A percentile compares a stretch with the other conserved stretches of the same genome.
Conservation (phyloP, 1,284 basidiomycete species). For the Meripilus lineatus region DNA sequence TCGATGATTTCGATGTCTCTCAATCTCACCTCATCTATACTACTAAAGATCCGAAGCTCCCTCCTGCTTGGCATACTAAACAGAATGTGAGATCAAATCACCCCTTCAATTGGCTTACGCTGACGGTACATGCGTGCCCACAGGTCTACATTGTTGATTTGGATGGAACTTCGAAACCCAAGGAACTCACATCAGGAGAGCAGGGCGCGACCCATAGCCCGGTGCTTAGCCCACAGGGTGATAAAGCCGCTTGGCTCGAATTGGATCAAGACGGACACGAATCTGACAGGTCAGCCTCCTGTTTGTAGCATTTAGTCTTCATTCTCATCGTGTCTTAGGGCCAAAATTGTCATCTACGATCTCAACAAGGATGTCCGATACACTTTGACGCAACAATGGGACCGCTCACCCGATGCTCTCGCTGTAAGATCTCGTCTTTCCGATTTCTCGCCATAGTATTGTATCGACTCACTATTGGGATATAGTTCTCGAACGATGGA, state of each 20-base stretch:
- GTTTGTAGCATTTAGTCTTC: background rate
- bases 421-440: constrained; percentile 37
- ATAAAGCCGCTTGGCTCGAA: constrained; percentile 83
- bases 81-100: constrained; percentile 49
- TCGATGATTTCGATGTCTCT: constrained; percentile 75
- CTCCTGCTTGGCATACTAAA: constrained; percentile 74
- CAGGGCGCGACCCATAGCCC: constrained; percentile 80
- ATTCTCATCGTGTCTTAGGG: constrained; percentile 35
- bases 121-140: background rate
- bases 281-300: constrained; percentile 27
- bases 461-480: background rate
- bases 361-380: constrained; percentile 60
- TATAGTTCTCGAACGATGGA: constrained; percentile 70
- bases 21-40: constrained; percentile 72
- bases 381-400: constrained; percentile 77
- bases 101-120: background rate
- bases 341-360: constrained; percentile 77
- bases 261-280: constrained; percentile 86
- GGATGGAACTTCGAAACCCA: constrained; percentile 41
- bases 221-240: constrained; percentile 60
- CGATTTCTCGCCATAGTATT: background rate
- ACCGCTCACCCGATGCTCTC: constrained; percentile 65
- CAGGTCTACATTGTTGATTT: constrained; percentile 67
- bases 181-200: constrained; percentile 71
- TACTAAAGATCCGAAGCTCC: constrained; percentile 73